Evolutionary conservation across 176 grass and related monocot species (phyloP).

Genomic region (Eleusine indica): DNA sequence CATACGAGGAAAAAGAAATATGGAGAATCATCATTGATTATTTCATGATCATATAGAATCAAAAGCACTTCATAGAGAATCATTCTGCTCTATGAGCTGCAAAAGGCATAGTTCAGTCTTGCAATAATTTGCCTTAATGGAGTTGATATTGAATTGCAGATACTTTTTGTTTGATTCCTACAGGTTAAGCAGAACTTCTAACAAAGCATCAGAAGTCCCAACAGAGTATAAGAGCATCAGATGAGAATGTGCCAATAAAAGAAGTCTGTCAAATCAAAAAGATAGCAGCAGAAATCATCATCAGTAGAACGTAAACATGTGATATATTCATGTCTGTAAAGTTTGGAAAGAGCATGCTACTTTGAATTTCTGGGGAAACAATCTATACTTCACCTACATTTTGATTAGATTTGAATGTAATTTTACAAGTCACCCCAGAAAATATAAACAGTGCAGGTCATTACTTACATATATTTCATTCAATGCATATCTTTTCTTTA

Average conservation of each 20-base stretch:
- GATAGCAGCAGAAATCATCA: not conserved
- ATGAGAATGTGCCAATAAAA: not conserved
- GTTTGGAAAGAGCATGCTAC: not conserved
- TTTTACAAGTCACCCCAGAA: conserved; percentile 4
- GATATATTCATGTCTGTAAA: not conserved
- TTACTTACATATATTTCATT: conserved; percentile 94
- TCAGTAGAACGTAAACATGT: not conserved
- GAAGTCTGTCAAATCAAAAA: not conserved
- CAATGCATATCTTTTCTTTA: conserved; percentile 89
- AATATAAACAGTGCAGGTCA: conserved; percentile 14
- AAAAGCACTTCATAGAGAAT: not conserved
- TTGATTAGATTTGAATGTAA: conserved; percentile 3
- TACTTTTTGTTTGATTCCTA: conserved; percentile 16
- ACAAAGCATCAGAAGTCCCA: not conserved
- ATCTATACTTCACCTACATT: not conserved
- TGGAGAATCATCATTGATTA: not conserved
- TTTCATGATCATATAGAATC: conserved; percentile 12
- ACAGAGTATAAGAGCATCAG: not conserved
- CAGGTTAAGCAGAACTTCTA: not conserved
- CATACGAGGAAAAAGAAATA: not conserved
- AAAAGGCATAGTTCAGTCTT: conserved; percentile 1
- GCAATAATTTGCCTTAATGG: conserved; percentile 20
- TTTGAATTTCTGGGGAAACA: conserved; percentile 4
- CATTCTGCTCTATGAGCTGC: not conserved
- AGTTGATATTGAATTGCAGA: not conserved